Evolutionary conservation across 371 early-diverging fungal genomes (phyloP), one percentile per base, ranked within the genome.

Genomic region (Rhizopus arrhizus): DNA sequence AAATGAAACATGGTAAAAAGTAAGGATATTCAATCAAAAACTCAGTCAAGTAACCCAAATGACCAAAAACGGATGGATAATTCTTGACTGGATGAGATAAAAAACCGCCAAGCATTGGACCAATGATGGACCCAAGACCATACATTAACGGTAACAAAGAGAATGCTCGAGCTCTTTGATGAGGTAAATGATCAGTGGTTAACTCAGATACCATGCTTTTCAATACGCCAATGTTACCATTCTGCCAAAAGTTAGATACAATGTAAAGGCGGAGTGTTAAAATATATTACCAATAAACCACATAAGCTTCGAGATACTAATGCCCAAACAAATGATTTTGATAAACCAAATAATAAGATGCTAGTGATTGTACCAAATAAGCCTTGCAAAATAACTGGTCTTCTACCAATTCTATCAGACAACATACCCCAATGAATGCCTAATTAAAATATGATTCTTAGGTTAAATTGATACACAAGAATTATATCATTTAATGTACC

Each of bases 171-270:
- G 85, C 75, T 56, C 77, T 67, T 48, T 77, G 72, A 15, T 62
- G 64, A 47, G 72, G 71, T 31, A 65, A 57, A 53, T 65, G 59
- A 36, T 67, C 70, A 5, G 63, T 91, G 4, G 93, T 90, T 51
- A 94, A 76, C 67, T 96, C 97, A 4, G 91, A 91, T 29, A 95
- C 73, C 74, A 93, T 88, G n/a, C 89, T 87, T 70, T 95, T 95
- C 31, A 90, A 78, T 2, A 93, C 91, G 7, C 90, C 91, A n/a
- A 90, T 79, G 61, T 94, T 96, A 12, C 91, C 90, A 52, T 75
- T 75, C 70, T 75, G 61, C 15, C 49, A 53, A 34, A 43, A 36
- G 15, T 15, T 41, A 9, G 15, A 56, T 47, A 36, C 9, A 33
- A 49, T 22, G 13, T 48, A 50, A 66, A 69, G 79, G 56, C 8